Evolutionary conservation across 495 filamentous ascomycete species (phyloP), one percentile per base, ranked within the genome.

Genomic region (Hypomontagnella monticulosa): DNA sequence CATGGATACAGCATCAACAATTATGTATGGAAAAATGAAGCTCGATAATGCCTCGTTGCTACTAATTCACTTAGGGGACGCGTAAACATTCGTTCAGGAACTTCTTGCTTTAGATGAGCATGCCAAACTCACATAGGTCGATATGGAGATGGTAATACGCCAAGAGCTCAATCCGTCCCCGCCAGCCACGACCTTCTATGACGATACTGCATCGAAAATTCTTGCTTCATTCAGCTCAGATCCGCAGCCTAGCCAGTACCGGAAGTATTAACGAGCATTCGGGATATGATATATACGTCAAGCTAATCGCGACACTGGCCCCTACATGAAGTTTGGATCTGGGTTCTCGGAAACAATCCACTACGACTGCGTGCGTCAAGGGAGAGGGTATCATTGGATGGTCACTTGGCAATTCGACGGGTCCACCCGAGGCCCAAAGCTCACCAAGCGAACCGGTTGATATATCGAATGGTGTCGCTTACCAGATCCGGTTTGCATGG

Each of bases 261-360:
- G 15, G 23, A 27, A 51, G 30, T 23, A 46, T 14, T 33, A 30
- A 18, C 8, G 4, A 23, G 9, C 49, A 54, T 40, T 40, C 40
- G 20, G 4, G n/a, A 30, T 55, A 47, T 18, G 18, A 12, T 50
- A 18, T 55, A 58, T 52, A 32, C 19, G 23, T 19, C 41, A 20
- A 8, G 36, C 20, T 48, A 49, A 53, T 42, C 19, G 49, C 11
- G 15, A 41, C 3, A 9, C 12, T 7, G 37, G 10, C 44, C 38
- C 34, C 30, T 33, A 34, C 50, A 57, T 20, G 41, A 12, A 43
- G 15, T 53, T 57, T 37, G 19, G 30, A 57, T 50, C 58, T 42
- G 38, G 42, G 18, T 23, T 53, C 42, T 50, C 48, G 41, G 65
- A 32, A 59, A 40, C 51, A 40, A 30, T 18, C 42, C 16, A 51